These are phyloP conservation scores for Rhodosporidiobolus sp. DNA, from an alignment of 768 basidiomycete species.

Conservation along the genomic window DNA sequence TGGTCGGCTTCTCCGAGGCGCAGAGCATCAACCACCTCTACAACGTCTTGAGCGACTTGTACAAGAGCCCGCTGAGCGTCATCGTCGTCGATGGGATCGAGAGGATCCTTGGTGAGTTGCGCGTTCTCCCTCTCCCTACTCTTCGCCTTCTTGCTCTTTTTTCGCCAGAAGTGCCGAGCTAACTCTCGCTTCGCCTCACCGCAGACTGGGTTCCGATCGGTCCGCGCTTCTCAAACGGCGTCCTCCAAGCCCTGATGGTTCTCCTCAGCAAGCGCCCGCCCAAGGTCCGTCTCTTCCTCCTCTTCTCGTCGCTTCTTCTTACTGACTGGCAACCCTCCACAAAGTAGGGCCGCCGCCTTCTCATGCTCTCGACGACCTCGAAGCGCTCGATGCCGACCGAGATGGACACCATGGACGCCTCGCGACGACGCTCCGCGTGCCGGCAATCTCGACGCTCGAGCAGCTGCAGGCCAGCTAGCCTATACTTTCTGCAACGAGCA, in stretches of 20 bases:
- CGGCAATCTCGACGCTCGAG: slow-evolving; percentile 68
- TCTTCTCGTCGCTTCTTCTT: background rate
- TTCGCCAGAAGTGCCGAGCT: background rate
- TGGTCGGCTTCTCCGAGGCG: slow-evolving; percentile 91
- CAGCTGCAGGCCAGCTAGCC: slow-evolving; percentile 70
- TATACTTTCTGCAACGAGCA: too few species aligned
- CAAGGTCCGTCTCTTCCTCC: slow-evolving; percentile 59
- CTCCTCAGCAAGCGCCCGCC: slow-evolving; percentile 85
- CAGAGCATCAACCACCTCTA: slow-evolving; percentile 88
- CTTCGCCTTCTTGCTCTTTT: too few species aligned
- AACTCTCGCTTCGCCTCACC: slow-evolving; percentile 3
- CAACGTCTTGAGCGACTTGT: slow-evolving; percentile 90
- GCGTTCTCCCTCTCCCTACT: too few species aligned
- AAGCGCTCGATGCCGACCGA: slow-evolving; percentile 78
- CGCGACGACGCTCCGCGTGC: slow-evolving; percentile 79
- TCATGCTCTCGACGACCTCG: slow-evolving; percentile 89
- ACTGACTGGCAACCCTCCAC: background rate
- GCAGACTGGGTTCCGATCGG: slow-evolving; percentile 96
- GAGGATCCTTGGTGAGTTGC: slow-evolving; percentile 71
- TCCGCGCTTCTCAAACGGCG: slow-evolving; percentile 90
- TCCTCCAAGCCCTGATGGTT: slow-evolving; percentile 84
- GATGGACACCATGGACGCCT: slow-evolving; percentile 80
- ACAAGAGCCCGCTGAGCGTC: slow-evolving; percentile 94
- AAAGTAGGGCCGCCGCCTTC: slow-evolving; percentile 75
- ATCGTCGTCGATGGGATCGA: slow-evolving; percentile 94